phyloP scores from a whole-genome alignment of 2,329 filamentous ascomycete species.

The Fusarium sp. region DNA sequence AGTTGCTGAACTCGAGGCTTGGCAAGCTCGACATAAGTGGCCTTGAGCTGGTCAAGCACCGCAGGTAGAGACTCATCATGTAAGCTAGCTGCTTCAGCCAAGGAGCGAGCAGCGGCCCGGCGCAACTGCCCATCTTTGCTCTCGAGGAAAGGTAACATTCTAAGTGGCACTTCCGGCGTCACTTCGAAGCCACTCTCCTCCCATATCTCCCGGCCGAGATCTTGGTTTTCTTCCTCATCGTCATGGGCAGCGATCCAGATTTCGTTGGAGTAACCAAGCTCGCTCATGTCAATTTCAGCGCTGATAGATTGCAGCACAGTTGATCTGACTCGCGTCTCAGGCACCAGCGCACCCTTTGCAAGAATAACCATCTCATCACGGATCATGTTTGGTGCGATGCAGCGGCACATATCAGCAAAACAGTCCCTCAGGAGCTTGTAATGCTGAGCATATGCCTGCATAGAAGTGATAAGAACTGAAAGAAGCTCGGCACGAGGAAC shows the following conservation, averaged over 20 bases:
- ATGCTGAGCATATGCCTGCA: constrained; percentile 91
- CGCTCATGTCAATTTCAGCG: constrained; percentile 89
- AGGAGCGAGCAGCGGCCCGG: constrained; percentile 80
- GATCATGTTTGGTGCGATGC: constrained; percentile 82
- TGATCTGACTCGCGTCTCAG: constrained; percentile 81
- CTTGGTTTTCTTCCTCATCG: constrained; percentile 85
- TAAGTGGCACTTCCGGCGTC: constrained; percentile 69
- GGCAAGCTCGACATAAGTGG: constrained; percentile 78
- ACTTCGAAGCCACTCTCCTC: constrained; percentile 87
- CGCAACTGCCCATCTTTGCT: constrained; percentile 84
- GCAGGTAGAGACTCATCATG: constrained; percentile 68
- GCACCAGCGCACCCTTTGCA: constrained; percentile 80
- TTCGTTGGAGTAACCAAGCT: constrained; percentile 85
- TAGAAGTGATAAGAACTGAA: constrained; percentile 76
- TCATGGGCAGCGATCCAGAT: constrained; percentile 96
- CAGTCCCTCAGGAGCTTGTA: constrained; percentile 96
- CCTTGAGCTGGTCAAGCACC: constrained; percentile 72
- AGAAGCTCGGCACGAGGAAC: constrained; percentile 82
- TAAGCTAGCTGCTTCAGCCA: constrained; percentile 76
- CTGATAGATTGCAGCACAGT: constrained; percentile 90
- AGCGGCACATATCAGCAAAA: constrained; percentile 84
- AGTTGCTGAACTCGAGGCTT: constrained; percentile 85
- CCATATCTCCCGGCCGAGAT: constrained; percentile 89
- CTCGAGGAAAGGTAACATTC: constrained; percentile 81
- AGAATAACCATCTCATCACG: constrained; percentile 77